Evolutionary conservation across 495 filamentous ascomycete genomes (phyloP), one percentile per base, ranked within the genome.

Genomic region (Penicillium soppii): DNA sequence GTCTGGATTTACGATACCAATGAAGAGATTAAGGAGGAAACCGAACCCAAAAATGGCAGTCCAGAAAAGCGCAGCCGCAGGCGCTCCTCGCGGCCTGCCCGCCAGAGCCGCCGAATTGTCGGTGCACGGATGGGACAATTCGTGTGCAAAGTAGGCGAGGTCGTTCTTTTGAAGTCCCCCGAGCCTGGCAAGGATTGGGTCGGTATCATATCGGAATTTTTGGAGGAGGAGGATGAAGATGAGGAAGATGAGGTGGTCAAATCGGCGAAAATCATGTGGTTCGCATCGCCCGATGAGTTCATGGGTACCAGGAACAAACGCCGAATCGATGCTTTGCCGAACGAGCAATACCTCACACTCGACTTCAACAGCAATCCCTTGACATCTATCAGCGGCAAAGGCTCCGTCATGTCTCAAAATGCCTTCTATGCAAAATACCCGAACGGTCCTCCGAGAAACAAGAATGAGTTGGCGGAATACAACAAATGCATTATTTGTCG

Each of bases 401-500:
- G 90, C 1, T 79, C 61, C 5, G 78, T 99, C 13, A 74, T 96
- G 71, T 97, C 94, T 0, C 77, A 76, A 32, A 72, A 79, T 16
- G 67, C 71, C 0, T 97, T 91, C 59, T 70, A 70, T 12, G 68
- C 77, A 16, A 74, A 74, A 57, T 95, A 92, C 63, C 91, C 94
- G 2, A 80, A 64, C 38, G 92, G 95, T 47, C 77, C 95, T 2
- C 84, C 90, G 3, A 83, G 84, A 52, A 81, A 75, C 43, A 86
- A 88, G 6, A 60, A 56, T 7, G 63, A 59, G 41, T 52, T 72
- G 58, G 81, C 79, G 26, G 88, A 95, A 56, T 86, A 80, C 61
- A 91, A 90, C 57, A 97, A 95, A 69, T 83, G 88, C 21, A 96
- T 97, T 60, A 73, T 97, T 41, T 97, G 94, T 64, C 84, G 92